Percentiles rank a stretch among this genome's conserved stretches.
phyloP scores from a whole-genome alignment of 2,329 filamentous ascomycete species.

The Sordariomycetes sp. region DNA sequence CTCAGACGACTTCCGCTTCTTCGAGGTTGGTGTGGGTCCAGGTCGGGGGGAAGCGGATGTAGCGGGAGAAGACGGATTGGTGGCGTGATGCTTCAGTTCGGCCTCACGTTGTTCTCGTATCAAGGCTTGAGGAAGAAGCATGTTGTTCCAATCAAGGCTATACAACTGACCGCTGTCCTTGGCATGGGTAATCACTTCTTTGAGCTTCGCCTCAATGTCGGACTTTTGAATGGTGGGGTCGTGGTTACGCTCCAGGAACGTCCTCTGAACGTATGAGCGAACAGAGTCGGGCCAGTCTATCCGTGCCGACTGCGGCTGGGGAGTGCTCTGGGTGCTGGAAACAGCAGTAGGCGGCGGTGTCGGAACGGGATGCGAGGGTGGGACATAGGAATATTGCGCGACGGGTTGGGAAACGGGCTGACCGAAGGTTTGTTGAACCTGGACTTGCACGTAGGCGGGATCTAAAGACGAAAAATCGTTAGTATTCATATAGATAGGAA shows the following conservation, averaged over 20 bases:
- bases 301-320: constrained; percentile 32
- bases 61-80: constrained; percentile 13
- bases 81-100: constrained; percentile 26
- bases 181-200: constrained; percentile 70
- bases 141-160: constrained; percentile 66
- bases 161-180: constrained; percentile 62
- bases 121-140: constrained; percentile 76
- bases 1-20: constrained; percentile 75
- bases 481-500: not conserved
- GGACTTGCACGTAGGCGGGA: constrained; percentile 47
- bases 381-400: constrained; percentile 15
- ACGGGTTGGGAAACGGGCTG: constrained; percentile 15
- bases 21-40: constrained; percentile 24
- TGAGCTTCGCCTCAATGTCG: constrained; percentile 77
- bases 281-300: constrained; percentile 75
- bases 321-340: constrained; percentile 8
- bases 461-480: constrained; percentile 13
- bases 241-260: constrained; percentile 64
- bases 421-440: constrained; percentile 46
- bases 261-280: constrained; percentile 76
- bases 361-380: constrained; percentile 9
- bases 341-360: constrained; percentile 15
- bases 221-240: constrained; percentile 45
- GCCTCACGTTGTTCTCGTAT: constrained; percentile 56
- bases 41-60: not conserved